Evolutionary conservation across 1,139 yeast species (phyloP).

Genomic region (Magnusiomyces sp.): DNA sequence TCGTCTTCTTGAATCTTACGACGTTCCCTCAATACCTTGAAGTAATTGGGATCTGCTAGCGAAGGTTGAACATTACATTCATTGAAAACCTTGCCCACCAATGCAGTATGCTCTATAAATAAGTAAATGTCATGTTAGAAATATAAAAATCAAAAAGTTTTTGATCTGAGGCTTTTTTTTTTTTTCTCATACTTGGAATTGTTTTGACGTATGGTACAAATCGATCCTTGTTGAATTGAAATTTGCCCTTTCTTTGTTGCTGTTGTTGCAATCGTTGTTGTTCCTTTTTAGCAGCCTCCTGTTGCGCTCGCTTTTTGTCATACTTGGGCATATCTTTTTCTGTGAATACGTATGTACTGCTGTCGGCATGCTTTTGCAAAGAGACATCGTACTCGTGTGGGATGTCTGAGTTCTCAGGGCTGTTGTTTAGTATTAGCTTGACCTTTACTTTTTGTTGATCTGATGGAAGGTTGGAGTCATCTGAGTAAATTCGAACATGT

Average conservation of each 20-base stretch:
- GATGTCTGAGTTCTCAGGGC: slow-evolving; percentile 39
- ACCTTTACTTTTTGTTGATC: no score
- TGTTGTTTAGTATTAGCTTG: slow-evolving; percentile 34
- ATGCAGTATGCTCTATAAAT: slow-evolving; percentile 53
- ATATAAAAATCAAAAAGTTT: background rate
- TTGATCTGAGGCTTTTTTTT: background rate
- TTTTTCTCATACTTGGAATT: slow-evolving; percentile 18
- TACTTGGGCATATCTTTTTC: slow-evolving; percentile 74
- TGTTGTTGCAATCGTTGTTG: slow-evolving; percentile 25
- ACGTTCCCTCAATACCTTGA: slow-evolving; percentile 48
- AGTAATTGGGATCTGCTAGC: slow-evolving; percentile 60
- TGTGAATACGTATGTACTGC: slow-evolving; percentile 79
- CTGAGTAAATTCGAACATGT: slow-evolving; percentile 63
- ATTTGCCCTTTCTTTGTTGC: slow-evolving; percentile 21
- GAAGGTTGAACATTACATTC: slow-evolving; percentile 87
- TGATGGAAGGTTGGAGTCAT: no score
- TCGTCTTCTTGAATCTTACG: slow-evolving; percentile 35
- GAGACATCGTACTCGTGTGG: slow-evolving; percentile 82
- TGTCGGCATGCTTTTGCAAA: slow-evolving; percentile 66
- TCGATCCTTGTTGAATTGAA: slow-evolving; percentile 13
- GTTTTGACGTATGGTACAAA: slow-evolving; percentile 26
- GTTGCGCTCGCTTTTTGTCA: slow-evolving; percentile 38
- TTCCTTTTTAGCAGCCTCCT: slow-evolving; percentile 23
- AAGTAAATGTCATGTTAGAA: background rate
- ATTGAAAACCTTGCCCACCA: slow-evolving; percentile 82